A percentile compares a stretch with the other conserved stretches of the same genome.
phyloP scores from a whole-genome alignment of 352 stramenopile genomes.

The Phytophthora ramorum region DNA sequence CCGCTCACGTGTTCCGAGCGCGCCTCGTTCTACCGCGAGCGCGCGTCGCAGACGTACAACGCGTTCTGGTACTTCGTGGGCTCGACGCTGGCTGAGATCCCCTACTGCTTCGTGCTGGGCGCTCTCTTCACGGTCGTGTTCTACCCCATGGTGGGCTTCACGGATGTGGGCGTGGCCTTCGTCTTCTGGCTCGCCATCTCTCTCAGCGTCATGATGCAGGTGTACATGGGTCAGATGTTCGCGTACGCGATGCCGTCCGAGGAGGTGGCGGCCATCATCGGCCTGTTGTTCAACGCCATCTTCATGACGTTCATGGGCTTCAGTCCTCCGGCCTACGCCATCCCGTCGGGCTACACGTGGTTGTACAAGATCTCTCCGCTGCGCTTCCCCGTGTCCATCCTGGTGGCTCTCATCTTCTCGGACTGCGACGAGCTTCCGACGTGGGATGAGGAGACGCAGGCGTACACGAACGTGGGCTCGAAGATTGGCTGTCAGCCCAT shows the following conservation, averaged over 20 bases:
- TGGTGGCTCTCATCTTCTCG: constrained; percentile 36
- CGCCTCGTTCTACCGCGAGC: constrained; percentile 75
- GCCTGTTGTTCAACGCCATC: constrained; percentile 40
- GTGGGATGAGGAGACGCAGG: constrained; percentile 22
- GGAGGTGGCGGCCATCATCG: constrained; percentile 41
- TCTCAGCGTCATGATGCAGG: too few species aligned
- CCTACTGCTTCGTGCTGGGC: constrained; percentile 58
- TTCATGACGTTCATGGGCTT: constrained; percentile 52
- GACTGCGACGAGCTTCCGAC: constrained; percentile 35
- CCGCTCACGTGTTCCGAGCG: constrained; percentile 72
- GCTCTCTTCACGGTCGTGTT: constrained; percentile 46
- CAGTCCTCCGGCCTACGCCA: constrained; percentile 26
- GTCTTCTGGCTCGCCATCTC: constrained; percentile 46
- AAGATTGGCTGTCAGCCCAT: constrained; percentile 33
- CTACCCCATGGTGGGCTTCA: constrained; percentile 50
- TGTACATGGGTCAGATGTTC: too few species aligned
- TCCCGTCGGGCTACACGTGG: constrained; percentile 42
- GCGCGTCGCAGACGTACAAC: constrained; percentile 85
- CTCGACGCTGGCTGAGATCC: constrained; percentile 64
- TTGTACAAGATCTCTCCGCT: constrained; percentile 45
- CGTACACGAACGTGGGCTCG: constrained; percentile 30
- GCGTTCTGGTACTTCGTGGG: constrained; percentile 65
- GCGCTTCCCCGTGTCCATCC: constrained; percentile 37
- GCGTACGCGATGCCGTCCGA: constrained; percentile 39
- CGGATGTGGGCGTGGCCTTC: constrained; percentile 20